Conservation (phyloP, 2,329 filamentous ascomycete genomes). For the Tolypocladium guangdongense region DNA sequence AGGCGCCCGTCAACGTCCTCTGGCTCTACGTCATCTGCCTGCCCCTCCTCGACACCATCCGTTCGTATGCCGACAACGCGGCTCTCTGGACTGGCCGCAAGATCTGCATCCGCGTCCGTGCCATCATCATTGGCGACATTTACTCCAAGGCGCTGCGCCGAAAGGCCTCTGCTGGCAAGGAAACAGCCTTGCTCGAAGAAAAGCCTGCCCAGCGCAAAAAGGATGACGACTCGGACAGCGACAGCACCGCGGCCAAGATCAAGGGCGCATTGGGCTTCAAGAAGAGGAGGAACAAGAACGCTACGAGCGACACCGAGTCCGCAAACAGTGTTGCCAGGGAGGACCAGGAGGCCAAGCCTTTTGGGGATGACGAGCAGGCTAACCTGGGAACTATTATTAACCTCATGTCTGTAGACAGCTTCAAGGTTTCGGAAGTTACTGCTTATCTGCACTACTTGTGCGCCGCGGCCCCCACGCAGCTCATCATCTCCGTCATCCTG, state of each 20-base stretch:
- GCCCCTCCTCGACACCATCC: conserved; percentile 69
- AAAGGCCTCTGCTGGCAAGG: conserved; percentile 70
- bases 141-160: conserved; percentile 91
- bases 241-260: conserved; percentile 34
- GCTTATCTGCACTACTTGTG: conserved; percentile 95
- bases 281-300: conserved; percentile 41
- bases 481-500: conserved; percentile 67
- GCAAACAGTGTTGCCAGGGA: conserved; percentile 22
- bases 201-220: conserved; percentile 25
- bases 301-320: conserved; percentile 21
- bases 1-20: conserved; percentile 71
- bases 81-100: conserved; percentile 89
- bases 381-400: conserved; percentile 99
- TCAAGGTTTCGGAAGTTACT: conserved; percentile 93
- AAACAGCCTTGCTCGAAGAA: conserved; percentile 58
- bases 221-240: conserved; percentile 20
- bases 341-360: conserved; percentile 23
- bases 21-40: conserved; percentile 94
- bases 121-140: conserved; percentile 94
- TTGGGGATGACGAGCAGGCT: conserved; percentile 56
- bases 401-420: conserved; percentile 97
- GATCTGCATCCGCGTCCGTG: conserved; percentile 84
- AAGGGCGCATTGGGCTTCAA: conserved; percentile 51
- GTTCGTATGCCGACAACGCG: conserved; percentile 74
- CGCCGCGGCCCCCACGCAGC: conserved; percentile 80